A percentile compares a stretch with the other conserved stretches of the same genome.
Conservation (phyloP, 2,329 filamentous ascomycete genomes). For the Cladophialophora yegresii region DNA sequence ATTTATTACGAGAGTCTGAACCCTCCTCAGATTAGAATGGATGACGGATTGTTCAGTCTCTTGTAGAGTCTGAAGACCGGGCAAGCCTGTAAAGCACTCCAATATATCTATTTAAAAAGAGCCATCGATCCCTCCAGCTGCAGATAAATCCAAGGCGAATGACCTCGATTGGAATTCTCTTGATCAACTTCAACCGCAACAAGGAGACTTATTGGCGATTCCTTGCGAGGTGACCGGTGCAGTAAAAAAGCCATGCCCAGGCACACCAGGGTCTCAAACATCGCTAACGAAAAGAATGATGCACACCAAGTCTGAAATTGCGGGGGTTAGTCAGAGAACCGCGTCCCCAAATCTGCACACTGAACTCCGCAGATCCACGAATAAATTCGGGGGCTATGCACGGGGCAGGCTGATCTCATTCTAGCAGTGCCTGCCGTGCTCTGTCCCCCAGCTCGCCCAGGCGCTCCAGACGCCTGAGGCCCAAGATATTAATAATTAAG, state of each 20-base stretch:
- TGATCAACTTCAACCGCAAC: not conserved
- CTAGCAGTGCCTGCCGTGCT: not conserved
- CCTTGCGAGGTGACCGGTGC: not conserved
- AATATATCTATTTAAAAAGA: not conserved
- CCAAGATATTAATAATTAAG: not conserved
- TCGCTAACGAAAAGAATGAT: not conserved
- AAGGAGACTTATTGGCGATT: not conserved
- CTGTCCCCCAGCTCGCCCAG: not conserved
- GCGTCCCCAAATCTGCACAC: not conserved
- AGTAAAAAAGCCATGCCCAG: not conserved
- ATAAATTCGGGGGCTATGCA: not conserved
- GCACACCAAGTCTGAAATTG: conserved; percentile 2
- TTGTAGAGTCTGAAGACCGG: not conserved
- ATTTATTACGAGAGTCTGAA: not conserved
- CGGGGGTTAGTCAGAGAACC: not conserved
- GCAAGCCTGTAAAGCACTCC: not conserved
- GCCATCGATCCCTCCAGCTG: no score
- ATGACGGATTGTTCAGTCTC: no score
- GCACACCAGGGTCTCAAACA: not conserved
- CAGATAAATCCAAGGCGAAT: not conserved
- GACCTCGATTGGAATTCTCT: conserved; percentile 2
- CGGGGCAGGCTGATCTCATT: not conserved
- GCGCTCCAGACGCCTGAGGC: not conserved
- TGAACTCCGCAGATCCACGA: conserved; percentile 1
- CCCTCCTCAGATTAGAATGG: no score